Conservation (phyloP, 164 flowering plant genomes). For the Taxillus chinensis region DNA sequence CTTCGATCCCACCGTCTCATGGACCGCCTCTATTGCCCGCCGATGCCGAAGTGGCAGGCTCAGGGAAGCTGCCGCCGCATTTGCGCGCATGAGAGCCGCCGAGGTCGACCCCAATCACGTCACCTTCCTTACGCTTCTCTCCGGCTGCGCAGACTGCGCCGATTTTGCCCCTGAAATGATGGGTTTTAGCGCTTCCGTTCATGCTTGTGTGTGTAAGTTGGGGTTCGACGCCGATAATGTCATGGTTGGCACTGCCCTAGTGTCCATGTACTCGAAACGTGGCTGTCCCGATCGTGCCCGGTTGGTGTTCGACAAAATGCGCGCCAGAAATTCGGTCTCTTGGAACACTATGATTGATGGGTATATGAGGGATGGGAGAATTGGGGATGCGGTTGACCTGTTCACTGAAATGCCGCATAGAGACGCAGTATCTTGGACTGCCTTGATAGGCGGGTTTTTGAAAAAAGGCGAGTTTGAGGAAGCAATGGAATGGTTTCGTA, state of each 20-base stretch:
- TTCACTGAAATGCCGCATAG: constrained; percentile 54
- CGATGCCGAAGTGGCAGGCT: constrained; percentile 33
- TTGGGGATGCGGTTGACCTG: constrained; percentile 29
- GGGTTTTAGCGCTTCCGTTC: constrained; percentile 29
- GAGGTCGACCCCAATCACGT: constrained; percentile 43
- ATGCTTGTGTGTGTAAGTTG: constrained; percentile 31
- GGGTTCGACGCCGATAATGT: constrained; percentile 35
- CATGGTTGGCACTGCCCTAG: constrained; percentile 42
- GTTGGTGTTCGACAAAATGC: constrained; percentile 34
- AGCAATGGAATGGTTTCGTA: constrained; percentile 38
- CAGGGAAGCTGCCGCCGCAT: constrained; percentile 25
- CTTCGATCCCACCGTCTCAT: constrained; percentile 27
- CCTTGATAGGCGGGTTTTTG: constrained; percentile 46
- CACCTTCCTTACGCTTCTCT: constrained; percentile 42
- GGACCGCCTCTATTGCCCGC: constrained; percentile 46
- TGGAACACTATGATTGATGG: constrained; percentile 69
- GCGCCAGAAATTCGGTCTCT: constrained; percentile 31
- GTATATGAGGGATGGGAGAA: constrained; percentile 38
- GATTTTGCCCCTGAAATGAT: constrained; percentile 14
- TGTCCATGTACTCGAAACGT: constrained; percentile 43
- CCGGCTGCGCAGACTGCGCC: constrained; percentile 35
- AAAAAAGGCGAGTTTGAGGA: constrained; percentile 32
- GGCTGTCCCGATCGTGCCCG: constrained; percentile 25
- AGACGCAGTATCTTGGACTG: constrained; percentile 53
- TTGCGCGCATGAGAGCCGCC: constrained; percentile 33